phyloP scores from a whole-genome alignment of 371 early-diverging fungal genomes.

The Mortierella sp. region DNA sequence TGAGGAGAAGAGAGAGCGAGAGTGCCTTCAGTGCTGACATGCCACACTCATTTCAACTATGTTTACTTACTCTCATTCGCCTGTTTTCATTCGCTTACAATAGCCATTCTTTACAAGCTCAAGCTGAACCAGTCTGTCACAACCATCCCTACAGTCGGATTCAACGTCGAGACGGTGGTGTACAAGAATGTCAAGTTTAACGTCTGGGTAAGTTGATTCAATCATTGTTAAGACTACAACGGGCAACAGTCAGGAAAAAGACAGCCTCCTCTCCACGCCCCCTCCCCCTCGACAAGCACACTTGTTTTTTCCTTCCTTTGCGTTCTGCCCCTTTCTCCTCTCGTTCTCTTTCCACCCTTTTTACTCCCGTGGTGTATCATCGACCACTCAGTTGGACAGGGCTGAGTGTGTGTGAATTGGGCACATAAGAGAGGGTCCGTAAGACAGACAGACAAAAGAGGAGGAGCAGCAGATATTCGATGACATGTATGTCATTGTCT shows the following conservation, averaged over 20 bases:
- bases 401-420: not conserved
- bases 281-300: slow-evolving; percentile 1
- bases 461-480: not conserved
- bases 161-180: slow-evolving; percentile 89
- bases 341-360: not conserved
- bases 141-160: slow-evolving; percentile 93
- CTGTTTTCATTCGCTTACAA: not conserved
- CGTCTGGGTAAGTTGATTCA: slow-evolving; percentile 75
- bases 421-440: no score
- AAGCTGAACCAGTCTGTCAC: slow-evolving; percentile 89
- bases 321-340: not conserved
- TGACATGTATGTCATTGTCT: not conserved
- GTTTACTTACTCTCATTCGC: not conserved
- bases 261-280: not conserved
- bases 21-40: not conserved
- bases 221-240: not conserved
- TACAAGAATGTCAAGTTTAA: slow-evolving; percentile 94
- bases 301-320: not conserved
- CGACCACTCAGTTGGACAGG: not conserved
- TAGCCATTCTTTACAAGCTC: slow-evolving; percentile 91
- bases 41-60: not conserved
- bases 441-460: not conserved
- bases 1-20: not conserved
- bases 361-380: not conserved
- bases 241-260: not conserved